A percentile compares a stretch with the other conserved stretches of the same genome.
These are phyloP conservation scores for Phytophthora boehmeriae DNA, from an alignment of 352 stramenopile genomes.

Conservation along the genomic window DNA sequence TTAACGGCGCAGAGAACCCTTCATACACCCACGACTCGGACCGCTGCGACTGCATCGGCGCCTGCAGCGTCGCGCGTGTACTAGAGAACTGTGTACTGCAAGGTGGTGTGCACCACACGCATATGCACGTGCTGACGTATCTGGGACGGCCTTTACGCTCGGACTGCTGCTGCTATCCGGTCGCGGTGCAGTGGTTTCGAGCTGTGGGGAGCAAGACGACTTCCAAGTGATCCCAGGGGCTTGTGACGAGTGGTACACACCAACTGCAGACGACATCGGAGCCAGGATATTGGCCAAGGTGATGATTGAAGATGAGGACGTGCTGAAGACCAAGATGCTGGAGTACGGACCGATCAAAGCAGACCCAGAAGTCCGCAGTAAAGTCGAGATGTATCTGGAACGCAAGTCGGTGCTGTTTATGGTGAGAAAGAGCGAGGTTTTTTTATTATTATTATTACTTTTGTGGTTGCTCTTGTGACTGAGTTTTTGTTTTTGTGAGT, in stretches of 20 bases:
- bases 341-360: slow-evolving; percentile 86
- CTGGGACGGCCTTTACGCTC: slow-evolving; percentile 63
- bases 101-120: slow-evolving; percentile 83
- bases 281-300: slow-evolving; percentile 77
- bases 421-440: slow-evolving; percentile 26
- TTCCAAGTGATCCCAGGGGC: slow-evolving; percentile 76
- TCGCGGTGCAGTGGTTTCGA: slow-evolving; percentile 79
- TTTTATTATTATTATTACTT: slow-evolving; percentile 9
- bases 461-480: slow-evolving; percentile 12
- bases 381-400: slow-evolving; percentile 87
- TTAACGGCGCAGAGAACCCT: slow-evolving; percentile 42
- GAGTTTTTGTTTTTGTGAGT: neutral
- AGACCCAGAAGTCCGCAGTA: slow-evolving; percentile 82
- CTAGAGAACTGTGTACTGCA: slow-evolving; percentile 79
- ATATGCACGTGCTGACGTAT: slow-evolving; percentile 82
- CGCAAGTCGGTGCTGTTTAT: slow-evolving; percentile 85
- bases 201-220: slow-evolving; percentile 67
- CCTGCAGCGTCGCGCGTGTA: slow-evolving; percentile 67
- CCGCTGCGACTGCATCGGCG: slow-evolving; percentile 58
- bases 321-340: slow-evolving; percentile 78
- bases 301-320: slow-evolving; percentile 74
- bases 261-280: slow-evolving; percentile 82
- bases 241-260: slow-evolving; percentile 79
- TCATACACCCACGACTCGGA: slow-evolving; percentile 60
- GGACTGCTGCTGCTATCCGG: slow-evolving; percentile 72